These are phyloP conservation scores for Sugiyamaella valdiviana DNA, from an alignment of 805 yeast genomes.

Conservation along the genomic window DNA sequence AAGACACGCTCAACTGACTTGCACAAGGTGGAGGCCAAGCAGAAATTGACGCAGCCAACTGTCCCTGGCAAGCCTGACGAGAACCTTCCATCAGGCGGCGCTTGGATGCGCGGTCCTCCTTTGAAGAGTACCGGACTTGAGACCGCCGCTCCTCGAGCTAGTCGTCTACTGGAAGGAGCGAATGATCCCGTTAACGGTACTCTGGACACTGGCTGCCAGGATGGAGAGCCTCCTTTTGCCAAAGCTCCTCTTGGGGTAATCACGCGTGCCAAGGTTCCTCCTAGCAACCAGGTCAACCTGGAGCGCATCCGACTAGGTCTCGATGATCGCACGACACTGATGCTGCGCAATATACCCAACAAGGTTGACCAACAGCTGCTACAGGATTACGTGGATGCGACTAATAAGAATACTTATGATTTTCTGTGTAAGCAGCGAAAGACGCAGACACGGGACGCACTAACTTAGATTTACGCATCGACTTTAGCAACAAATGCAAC, in stretches of 20 bases:
- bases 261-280: slow-evolving; percentile 29
- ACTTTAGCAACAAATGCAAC: slow-evolving; percentile 47
- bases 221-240: background rate
- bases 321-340: slow-evolving; percentile 44
- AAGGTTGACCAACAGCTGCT: slow-evolving; percentile 42
- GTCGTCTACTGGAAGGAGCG: background rate
- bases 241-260: slow-evolving; percentile 13
- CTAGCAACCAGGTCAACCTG: slow-evolving; percentile 36
- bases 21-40: too few species aligned
- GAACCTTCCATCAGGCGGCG: too few species aligned
- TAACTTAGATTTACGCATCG: slow-evolving; percentile 46
- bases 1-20: too few species aligned
- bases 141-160: background rate
- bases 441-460: too few species aligned
- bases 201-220: background rate
- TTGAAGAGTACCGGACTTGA: background rate
- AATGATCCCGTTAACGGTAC: background rate
- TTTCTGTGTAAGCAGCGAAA: slow-evolving; percentile 40
- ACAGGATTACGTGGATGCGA: slow-evolving; percentile 41
- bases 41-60: too few species aligned
- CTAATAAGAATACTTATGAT: slow-evolving; percentile 36
- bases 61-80: too few species aligned
- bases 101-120: too few species aligned
- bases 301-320: slow-evolving; percentile 36
- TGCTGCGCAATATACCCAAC: slow-evolving; percentile 52